Base-by-base conservation (phyloP, 805 yeast species). In the Pichia thaimueangensis region DNA sequence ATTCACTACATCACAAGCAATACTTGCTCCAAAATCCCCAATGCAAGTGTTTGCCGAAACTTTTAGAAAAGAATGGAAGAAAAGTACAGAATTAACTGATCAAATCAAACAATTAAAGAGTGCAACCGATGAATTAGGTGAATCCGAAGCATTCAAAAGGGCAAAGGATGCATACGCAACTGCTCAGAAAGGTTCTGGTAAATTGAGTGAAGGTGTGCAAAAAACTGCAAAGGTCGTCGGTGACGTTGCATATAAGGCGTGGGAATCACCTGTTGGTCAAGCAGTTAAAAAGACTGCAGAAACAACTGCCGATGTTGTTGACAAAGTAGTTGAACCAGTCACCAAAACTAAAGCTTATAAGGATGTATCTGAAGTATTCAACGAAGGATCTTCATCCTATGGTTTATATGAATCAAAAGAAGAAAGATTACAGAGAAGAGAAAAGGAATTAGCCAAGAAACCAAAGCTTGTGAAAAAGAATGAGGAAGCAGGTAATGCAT, bases 161-260 rank as follows among this genome's bases (percentile, higher is more conserved):
- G 98, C 98, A 27, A 82, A 84, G 58, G 96, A 88, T 47, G 98
- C 98, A 0, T 87, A 82, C 54, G 84, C 84, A 43, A 74, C 71
- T 42, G 96, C 97, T 3, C 93, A 85, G 56, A 80, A 77, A 58
- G 74, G 78, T 12, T 64, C 74, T 16, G 80, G 84, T 12, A 59
- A 58, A 20, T 72, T 79, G n/a, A 76, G 79, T 7, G 77, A 84
- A 59, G 82, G 87, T 33, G 76, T 86, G 42, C 76, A 78, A 55
- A 85, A 84, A 64, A 93, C 97, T 5, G 97, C 97, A n/a, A 86
- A 84, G 55, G 91, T 80, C 30, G 87, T 93, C 28, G 97, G 96
- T 42, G 82, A 75, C 45, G 95, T 80, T 35, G 97, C 96, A 4
- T 70, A 75, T 30, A 82, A 81, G 46, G 96, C 97, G 1, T 93